Conservation (phyloP, 495 filamentous ascomycete genomes). For the Lepidopterella palustris region DNA sequence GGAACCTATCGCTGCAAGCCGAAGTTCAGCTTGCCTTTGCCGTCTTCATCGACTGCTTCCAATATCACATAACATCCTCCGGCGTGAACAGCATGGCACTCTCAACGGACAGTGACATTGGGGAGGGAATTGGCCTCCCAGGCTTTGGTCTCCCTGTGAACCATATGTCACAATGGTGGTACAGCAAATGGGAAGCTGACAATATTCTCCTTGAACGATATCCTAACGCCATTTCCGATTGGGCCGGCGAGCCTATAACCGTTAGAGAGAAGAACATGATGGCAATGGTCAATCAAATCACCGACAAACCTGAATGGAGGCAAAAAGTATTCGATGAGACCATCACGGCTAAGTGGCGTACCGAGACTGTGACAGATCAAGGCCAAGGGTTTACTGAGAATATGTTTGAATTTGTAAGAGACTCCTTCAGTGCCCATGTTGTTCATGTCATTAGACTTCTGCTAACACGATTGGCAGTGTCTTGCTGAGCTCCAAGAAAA, state of each 20-base stretch:
- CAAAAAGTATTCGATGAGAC: conserved; percentile 2
- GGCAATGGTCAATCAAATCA: neutral
- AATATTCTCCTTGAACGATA: neutral
- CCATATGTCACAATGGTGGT: neutral
- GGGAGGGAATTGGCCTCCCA: neutral
- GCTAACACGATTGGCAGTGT: too few species aligned
- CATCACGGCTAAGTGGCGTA: conserved; percentile 3
- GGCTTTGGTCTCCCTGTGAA: neutral
- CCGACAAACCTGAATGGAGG: conserved; percentile 1
- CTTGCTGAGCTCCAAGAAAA: conserved; percentile 31
- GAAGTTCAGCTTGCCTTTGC: too few species aligned
- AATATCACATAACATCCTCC: too few species aligned
- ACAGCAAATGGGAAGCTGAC: neutral
- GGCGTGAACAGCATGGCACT: too few species aligned
- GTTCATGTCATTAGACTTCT: neutral
- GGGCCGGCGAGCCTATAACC: neutral
- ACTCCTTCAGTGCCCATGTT: too few species aligned
- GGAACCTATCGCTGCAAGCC: too few species aligned
- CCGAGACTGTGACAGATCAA: neutral
- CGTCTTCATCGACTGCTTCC: too few species aligned
- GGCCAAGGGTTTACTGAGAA: neutral
- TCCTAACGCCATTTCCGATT: conserved; percentile 2
- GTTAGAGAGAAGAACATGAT: neutral
- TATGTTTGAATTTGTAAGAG: neutral
- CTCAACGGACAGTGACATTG: too few species aligned